Percentiles rank a stretch among this genome's conserved stretches.
These are phyloP conservation scores for Daldinia vernicosa DNA, from an alignment of 495 filamentous ascomycete genomes.

Conservation along the genomic window DNA sequence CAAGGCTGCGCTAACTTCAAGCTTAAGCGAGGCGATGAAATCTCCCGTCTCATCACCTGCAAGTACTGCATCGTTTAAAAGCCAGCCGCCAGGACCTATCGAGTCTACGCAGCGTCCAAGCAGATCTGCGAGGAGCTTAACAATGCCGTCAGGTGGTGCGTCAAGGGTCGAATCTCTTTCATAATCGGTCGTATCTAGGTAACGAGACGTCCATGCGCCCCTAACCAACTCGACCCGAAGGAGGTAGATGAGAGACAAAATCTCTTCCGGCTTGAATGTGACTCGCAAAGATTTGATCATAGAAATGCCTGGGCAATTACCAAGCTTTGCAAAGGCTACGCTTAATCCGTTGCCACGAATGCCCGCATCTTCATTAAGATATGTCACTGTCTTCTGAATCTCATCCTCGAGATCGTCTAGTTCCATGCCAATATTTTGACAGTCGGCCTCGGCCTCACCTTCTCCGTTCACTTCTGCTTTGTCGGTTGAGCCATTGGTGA, in stretches of 20 bases:
- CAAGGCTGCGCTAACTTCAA: constrained; percentile 78
- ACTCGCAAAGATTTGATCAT: constrained; percentile 71
- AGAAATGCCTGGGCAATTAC: constrained; percentile 64
- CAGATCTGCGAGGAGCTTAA: constrained; percentile 68
- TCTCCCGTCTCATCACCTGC: constrained; percentile 64
- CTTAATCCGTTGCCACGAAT: constrained; percentile 57
- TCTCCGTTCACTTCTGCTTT: constrained; percentile 41
- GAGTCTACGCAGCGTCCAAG: constrained; percentile 83
- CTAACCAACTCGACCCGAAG: constrained; percentile 71
- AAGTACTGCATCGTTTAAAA: constrained; percentile 66
- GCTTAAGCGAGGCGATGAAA: constrained; percentile 72
- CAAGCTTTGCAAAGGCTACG: constrained; percentile 69
- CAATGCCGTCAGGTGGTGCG: constrained; percentile 63
- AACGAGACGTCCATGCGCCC: constrained; percentile 75
- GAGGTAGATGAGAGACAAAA: constrained; percentile 76
- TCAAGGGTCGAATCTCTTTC: constrained; percentile 64
- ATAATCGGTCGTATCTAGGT: constrained; percentile 56
- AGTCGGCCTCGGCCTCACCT: constrained; percentile 43
- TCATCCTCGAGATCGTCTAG: constrained; percentile 59
- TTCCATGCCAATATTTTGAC: constrained; percentile 56
- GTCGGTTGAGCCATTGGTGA: constrained; percentile 49
- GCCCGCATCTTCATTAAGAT: constrained; percentile 55
- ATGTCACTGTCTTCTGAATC: constrained; percentile 60
- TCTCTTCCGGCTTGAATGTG: constrained; percentile 71
- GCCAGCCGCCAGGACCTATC: constrained; percentile 84